Base-by-base conservation (phyloP, 805 yeast species). In the Blastobotrys muscicola region DNA sequence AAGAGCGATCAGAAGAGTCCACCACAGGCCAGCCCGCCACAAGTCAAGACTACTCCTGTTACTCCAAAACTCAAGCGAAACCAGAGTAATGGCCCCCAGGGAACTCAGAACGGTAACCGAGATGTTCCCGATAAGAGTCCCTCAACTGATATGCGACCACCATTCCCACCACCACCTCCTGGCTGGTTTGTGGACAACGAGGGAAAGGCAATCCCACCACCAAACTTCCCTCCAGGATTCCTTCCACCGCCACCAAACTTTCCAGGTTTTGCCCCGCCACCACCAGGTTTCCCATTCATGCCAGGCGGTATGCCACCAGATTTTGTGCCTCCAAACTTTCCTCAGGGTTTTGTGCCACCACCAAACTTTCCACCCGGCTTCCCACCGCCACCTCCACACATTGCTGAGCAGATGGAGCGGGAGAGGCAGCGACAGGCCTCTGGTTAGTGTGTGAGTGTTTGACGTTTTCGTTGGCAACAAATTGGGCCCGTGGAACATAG, bases 121-220 rank as follows among this genome's bases (percentile, higher is more conserved):
- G 52, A 48, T n/a, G 40, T 47, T 43, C 39, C 42, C 20, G 51
- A 44, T 8, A 46, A 42, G 33, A 35, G 44, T 26, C 43, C 33
- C 5, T 43, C 42, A 8, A 41, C 43, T 5, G 43, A 39, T 23
- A 36, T 41, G 39, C 16, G 35, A 32, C 43, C 41, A 10, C 38
- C 35, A 6, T 20, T 32, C 11, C 36, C 40, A 6, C 40, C 44
- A 3, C 46, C 40, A 9, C 46, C 46, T 20, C 42, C 42, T 32
- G 42, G 42, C 9, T 29, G 33, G 20, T 44, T 39, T 16, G 31
- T 29, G 30, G 34, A 20, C 7, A 23, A 23, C 6, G 38, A 33
- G 26, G 32, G 32, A 7, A 36, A 40, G 31, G 45, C 45, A 20
- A 52, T 48, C 5, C 48, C 43, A 7, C 50, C 47, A 6, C 50